Conservation (phyloP, 2,329 filamentous ascomycete genomes). For the Pseudopyricularia javanii region DNA sequence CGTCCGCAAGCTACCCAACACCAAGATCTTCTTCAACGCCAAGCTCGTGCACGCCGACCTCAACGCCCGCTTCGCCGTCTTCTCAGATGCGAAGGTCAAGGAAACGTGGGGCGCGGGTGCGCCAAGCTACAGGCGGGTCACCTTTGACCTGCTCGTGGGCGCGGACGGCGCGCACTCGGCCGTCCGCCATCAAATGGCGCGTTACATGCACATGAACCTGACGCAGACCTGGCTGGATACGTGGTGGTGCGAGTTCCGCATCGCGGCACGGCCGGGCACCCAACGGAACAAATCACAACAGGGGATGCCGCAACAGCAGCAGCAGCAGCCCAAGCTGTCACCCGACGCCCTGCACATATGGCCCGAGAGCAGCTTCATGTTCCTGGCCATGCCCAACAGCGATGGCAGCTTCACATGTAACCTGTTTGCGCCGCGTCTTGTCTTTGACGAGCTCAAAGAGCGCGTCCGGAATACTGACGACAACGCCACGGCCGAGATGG, state of each 20-base stretch:
- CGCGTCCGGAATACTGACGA: conserved; percentile 30
- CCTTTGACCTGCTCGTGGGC: conserved; percentile 2
- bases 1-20: conserved; percentile 73
- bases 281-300: conserved; percentile 4
- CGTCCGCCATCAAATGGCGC: conserved; percentile 74
- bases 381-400: conserved; percentile 84
- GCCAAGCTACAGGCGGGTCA: conserved; percentile 16
- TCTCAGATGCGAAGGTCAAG: conserved; percentile 40
- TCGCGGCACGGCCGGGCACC: conserved; percentile 37
- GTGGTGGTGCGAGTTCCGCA: conserved; percentile 91
- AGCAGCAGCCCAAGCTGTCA: conserved; percentile 51
- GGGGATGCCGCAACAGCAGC: too few relatives aligned
- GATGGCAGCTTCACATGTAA: conserved; percentile 94
- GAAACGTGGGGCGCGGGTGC: conserved; percentile 28
- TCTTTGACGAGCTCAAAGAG: conserved; percentile 57
- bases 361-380: conserved; percentile 92
- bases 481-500: neutral
- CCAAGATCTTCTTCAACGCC: conserved; percentile 84
- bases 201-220: conserved; percentile 81
- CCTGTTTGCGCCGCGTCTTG: conserved; percentile 65
- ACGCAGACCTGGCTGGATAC: conserved; percentile 92
- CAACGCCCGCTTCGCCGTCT: conserved; percentile 67
- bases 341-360: conserved; percentile 95
- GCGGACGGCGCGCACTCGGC: conserved; percentile 4
- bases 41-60: conserved; percentile 89